Percentiles rank a stretch among this genome's conserved stretches.
Evolutionary conservation across 768 basidiomycete species (phyloP).

Genomic region (Candolleomyces efflorescens): DNA sequence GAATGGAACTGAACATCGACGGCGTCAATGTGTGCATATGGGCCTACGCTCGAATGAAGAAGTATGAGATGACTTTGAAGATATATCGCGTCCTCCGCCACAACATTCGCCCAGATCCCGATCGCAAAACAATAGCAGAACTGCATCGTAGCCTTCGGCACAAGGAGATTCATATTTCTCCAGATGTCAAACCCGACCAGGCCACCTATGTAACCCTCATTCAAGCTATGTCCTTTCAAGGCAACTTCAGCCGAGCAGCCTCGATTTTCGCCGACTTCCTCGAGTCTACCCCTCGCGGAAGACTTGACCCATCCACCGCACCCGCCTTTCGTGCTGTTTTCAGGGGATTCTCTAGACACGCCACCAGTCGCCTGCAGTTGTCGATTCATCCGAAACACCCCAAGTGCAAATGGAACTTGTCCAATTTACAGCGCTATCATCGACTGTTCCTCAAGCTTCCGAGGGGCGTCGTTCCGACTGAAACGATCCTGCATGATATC

Average conservation of each 20-base stretch:
- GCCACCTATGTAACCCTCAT: conserved; percentile 67
- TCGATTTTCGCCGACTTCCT: conserved; percentile 33
- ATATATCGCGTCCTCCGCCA: conserved; percentile 65
- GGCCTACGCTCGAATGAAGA: conserved; percentile 55
- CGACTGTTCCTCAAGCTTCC: conserved; percentile 60
- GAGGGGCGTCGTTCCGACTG: conserved; percentile 35
- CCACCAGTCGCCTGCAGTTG: conserved; percentile 21
- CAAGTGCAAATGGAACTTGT: conserved; percentile 46
- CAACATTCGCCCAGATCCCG: conserved; percentile 37
- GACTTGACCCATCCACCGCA: conserved; percentile 36
- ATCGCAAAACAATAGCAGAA: conserved; percentile 29
- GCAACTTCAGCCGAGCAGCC: conserved; percentile 62
- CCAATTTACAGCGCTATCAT: conserved; percentile 55
- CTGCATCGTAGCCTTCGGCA: conserved; percentile 33
- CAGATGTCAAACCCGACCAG: conserved; percentile 49
- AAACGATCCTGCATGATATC: conserved; percentile 58
- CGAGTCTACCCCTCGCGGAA: conserved; percentile 26
- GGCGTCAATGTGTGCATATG: conserved; percentile 69
- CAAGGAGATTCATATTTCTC: conserved; percentile 43
- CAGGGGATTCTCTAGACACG: conserved; percentile 68
- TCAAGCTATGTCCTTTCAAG: conserved; percentile 68
- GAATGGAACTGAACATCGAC: conserved; percentile 52
- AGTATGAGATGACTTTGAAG: conserved; percentile 49
- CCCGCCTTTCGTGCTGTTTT: conserved; percentile 67
- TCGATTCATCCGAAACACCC: conserved; percentile 4